phyloP scores from a whole-genome alignment of 1,139 yeast genomes.

The Yamadazyma spencermartinsiae region DNA sequence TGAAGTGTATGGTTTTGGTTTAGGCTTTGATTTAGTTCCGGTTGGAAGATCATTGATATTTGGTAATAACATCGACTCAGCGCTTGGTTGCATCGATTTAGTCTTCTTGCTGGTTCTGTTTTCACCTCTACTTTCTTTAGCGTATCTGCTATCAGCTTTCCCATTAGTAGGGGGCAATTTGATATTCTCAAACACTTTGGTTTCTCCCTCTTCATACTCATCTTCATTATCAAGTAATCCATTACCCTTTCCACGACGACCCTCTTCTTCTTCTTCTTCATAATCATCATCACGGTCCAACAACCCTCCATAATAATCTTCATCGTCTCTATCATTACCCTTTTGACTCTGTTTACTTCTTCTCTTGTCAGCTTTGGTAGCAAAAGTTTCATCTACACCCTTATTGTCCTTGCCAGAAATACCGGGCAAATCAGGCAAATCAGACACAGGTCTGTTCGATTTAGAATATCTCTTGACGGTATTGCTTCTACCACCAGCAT shows the following conservation, averaged over 20 bases:
- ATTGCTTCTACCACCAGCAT: conserved; percentile 26
- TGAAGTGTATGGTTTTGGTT: conserved; percentile 25
- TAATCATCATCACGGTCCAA: conserved; percentile 18
- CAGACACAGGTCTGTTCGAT: conserved; percentile 31
- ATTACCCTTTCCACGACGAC: conserved; percentile 19
- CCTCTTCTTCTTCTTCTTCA: conserved; percentile 21
- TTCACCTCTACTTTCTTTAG: conserved; percentile 2
- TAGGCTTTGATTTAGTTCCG: conserved; percentile 2
- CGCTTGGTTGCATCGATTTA: conserved; percentile 35
- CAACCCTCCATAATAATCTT: conserved; percentile 21
- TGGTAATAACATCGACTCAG: conserved; percentile 42
- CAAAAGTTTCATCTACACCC: conserved; percentile 36
- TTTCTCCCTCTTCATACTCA: conserved; percentile 19
- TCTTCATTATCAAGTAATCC: conserved; percentile 41
- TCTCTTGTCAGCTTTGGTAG: conserved; percentile 31
- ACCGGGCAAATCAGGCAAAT: conserved; percentile 36
- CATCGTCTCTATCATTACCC: conserved; percentile 13
- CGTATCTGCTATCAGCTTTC: conserved; percentile 5
- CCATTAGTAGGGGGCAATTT: conserved; percentile 38
- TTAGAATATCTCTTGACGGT: conserved; percentile 23
- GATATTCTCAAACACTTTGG: conserved; percentile 44
- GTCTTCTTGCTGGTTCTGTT: conserved; percentile 14
- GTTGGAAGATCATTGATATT: conserved; percentile 13
- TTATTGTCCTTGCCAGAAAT: conserved; percentile 10
- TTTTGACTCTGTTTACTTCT: conserved; percentile 12